Percentiles rank a stretch among this genome's conserved stretches.
These are phyloP conservation scores for Oryza longistaminata DNA, from an alignment of 176 grass and related monocot genomes.

Conservation along the genomic window DNA sequence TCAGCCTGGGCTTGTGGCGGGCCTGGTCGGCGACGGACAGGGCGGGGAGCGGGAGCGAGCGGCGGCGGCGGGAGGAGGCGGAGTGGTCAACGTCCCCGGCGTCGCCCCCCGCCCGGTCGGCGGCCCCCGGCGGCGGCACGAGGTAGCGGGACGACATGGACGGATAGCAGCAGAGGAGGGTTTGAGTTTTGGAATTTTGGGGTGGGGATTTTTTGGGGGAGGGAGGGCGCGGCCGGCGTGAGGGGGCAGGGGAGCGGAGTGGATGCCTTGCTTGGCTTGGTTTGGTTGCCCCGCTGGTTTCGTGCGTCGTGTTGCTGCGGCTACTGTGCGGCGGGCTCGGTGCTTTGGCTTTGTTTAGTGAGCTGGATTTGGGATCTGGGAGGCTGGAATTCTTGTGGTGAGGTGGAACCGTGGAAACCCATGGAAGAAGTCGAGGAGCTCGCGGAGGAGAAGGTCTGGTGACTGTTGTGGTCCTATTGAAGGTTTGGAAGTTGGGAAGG, in stretches of 20 bases:
- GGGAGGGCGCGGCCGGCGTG: conserved; percentile 7
- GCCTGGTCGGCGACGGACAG: conserved; percentile 31
- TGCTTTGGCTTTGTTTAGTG: not conserved
- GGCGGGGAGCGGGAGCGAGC: conserved; percentile 52
- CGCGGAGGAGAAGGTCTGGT: not conserved
- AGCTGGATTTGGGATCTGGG: conserved; percentile 41
- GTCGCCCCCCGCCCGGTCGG: conserved; percentile 37
- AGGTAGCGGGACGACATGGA: conserved; percentile 50
- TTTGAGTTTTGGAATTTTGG: conserved; percentile 29
- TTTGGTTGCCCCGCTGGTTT: not conserved
- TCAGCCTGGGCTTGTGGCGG: conserved; percentile 24
- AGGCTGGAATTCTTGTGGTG: conserved; percentile 24
- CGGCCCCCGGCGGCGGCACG: conserved; percentile 18
- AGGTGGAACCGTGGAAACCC: not conserved
- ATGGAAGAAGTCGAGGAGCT: not conserved
- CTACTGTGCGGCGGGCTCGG: not conserved
- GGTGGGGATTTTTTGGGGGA: not conserved
- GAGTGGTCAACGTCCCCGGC: conserved; percentile 54
- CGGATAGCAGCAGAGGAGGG: conserved; percentile 6
- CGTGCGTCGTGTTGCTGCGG: conserved; percentile 9
- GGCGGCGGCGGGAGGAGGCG: conserved; percentile 54
- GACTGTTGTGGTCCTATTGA: not conserved
- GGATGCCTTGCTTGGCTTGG: conserved; percentile 49
- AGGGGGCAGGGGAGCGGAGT: not conserved
- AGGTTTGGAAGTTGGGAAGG: not conserved